Percentiles rank a stretch among this genome's conserved stretches.
Conservation (phyloP, 1,139 yeast species). For the Kurtzmaniella quercitrusa region DNA sequence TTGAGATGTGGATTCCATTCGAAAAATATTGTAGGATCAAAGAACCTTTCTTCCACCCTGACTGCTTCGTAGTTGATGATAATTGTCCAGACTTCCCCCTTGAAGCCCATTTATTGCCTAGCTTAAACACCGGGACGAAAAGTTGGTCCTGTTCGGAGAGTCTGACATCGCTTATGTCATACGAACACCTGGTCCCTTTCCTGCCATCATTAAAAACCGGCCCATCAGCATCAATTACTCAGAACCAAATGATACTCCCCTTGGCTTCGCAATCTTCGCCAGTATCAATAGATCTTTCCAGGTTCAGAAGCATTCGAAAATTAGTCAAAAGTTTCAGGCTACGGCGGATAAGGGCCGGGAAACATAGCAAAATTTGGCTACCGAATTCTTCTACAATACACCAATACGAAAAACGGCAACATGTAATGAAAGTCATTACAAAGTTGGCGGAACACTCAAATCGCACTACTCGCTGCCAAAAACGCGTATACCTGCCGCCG, state of each 20-base stretch:
- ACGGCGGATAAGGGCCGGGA: background rate
- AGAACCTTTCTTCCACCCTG: background rate
- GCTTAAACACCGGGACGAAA: background rate
- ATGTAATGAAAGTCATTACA: background rate
- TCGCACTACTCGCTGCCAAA: background rate
- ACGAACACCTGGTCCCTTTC: too few relatives aligned
- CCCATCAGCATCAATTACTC: too few relatives aligned
- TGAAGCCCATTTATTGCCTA: background rate
- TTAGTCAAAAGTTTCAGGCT: background rate
- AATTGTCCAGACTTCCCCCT: background rate
- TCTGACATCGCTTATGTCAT: background rate
- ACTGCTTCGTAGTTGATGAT: background rate
- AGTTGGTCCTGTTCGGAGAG: background rate
- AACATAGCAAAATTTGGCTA: background rate
- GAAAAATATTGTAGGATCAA: background rate
- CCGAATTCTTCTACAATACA: background rate
- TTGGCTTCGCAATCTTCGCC: background rate
- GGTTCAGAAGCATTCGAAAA: background rate
- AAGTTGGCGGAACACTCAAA: background rate
- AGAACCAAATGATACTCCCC: too few relatives aligned
- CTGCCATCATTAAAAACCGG: too few relatives aligned
- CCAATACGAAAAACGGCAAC: background rate
- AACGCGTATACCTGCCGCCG: background rate
- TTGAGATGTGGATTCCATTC: slow-evolving; percentile 1
- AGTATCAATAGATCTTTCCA: background rate